Conservation (phyloP, 169 alveolate genomes). For the Eimeria sp. region DNA sequence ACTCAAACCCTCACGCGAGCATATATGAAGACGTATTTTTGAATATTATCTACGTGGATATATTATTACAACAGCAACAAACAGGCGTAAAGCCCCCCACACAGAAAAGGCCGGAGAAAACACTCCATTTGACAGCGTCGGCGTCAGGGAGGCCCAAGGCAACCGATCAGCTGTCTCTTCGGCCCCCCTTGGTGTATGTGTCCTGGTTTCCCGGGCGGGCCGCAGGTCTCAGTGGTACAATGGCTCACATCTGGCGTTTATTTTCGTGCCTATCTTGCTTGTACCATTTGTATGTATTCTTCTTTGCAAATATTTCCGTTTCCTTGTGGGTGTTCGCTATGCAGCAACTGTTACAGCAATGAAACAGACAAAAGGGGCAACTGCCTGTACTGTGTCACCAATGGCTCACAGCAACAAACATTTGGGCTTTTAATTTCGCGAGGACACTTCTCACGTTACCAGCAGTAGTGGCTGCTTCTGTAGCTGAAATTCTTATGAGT, state of each 20-base stretch:
- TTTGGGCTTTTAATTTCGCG: not conserved
- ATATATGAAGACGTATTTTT: not conserved
- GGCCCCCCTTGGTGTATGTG: not conserved
- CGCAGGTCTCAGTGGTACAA: not conserved
- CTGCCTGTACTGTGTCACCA: not conserved
- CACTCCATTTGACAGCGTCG: not conserved
- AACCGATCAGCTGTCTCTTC: not conserved
- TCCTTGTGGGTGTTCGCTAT: not conserved
- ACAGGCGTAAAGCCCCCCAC: not conserved
- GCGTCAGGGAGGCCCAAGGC: not conserved
- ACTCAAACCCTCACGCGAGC: not conserved
- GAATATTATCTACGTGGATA: no score
- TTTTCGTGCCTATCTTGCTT: not conserved
- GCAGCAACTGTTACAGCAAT: not conserved
- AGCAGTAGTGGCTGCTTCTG: not conserved
- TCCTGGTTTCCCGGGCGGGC: not conserved
- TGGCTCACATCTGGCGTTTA: not conserved
- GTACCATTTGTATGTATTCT: not conserved
- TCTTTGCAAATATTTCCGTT: not conserved
- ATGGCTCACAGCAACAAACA: not conserved
- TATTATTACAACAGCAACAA: not conserved
- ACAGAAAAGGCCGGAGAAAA: not conserved
- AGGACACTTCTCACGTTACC: not conserved
- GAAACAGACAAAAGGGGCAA: not conserved
- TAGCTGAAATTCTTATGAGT: not conserved